Evolutionary conservation across 352 stramenopile genomes (phyloP), one percentile per base, ranked within the genome.

Genomic region (Globisporangium radiosum): DNA sequence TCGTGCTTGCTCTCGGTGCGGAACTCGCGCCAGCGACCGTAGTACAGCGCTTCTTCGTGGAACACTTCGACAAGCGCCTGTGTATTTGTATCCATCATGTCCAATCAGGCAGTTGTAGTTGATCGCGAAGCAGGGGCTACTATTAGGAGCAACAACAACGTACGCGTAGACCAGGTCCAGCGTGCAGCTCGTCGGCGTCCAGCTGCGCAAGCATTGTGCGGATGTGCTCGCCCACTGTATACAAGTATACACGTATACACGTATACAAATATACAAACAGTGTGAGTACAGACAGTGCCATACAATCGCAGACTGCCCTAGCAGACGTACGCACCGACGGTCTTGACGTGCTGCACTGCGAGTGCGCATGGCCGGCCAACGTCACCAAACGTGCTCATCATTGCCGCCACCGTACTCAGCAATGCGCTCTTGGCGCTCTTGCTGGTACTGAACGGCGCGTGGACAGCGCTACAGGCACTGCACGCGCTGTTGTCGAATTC

Each of bases 381-480:
- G 54, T 94, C 85, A 5, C 85, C 85, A 63, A 92, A 94, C 13
- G 82, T 92, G 57, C 73, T 88, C 77, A 94, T 90, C 81, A 94
- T 94, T 8, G 78, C 70, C 33, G 75, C 79, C 54, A 94, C 84
- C 6, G 81, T 89, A 44, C 73, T 68, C 53, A 87, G 48, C 15
- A 91, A 63, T 53, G 79, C 54, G 15, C 73, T 69, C 52, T 67
- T 70, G 48, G 73, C 71, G 47, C 71, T 82, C 25, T 33, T 33
- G 40, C 40, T 44, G 39, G 14, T 50, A 42, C 73, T 78, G 33
- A 74, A 70, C 33, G 36, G 56, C 5, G 59, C 57, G 63, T 92
- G 85, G 36, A 71, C 80, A 33, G 68, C 57, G 1, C 81, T 79
- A 54, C 85, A 94, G 0, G 63, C 71, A 36, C 40, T 37, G 57